A percentile compares a stretch with the other conserved stretches of the same genome.
phyloP scores from a whole-genome alignment of 1,139 yeast species.

The Candida gigantensis region DNA sequence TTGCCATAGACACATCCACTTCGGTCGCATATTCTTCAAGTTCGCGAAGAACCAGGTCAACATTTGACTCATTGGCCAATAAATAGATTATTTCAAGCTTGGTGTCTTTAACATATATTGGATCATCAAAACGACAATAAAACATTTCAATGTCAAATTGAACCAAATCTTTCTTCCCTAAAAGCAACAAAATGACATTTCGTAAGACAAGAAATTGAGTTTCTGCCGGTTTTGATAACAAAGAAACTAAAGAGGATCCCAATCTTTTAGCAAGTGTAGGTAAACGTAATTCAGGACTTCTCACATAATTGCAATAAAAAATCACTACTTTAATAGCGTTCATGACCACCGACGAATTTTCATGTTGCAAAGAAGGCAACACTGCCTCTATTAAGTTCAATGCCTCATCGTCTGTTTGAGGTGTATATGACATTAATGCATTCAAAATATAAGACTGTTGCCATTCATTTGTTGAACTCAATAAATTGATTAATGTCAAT shows the following conservation, averaged over 20 bases:
- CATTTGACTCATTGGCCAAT: slow-evolving; percentile 66
- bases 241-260: slow-evolving; percentile 70
- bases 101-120: slow-evolving; percentile 85
- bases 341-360: slow-evolving; percentile 78
- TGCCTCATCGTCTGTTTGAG: slow-evolving; percentile 68
- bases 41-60: slow-evolving; percentile 67
- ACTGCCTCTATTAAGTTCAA: slow-evolving; percentile 64
- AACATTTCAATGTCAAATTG: slow-evolving; percentile 72
- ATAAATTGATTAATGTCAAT: slow-evolving; percentile 46
- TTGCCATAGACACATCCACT: slow-evolving; percentile 79
- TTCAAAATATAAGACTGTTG: slow-evolving; percentile 70
- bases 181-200: slow-evolving; percentile 72
- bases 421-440: slow-evolving; percentile 69
- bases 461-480: slow-evolving; percentile 76
- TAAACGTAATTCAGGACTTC: slow-evolving; percentile 39
- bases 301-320: slow-evolving; percentile 71
- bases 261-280: slow-evolving; percentile 61
- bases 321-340: slow-evolving; percentile 73
- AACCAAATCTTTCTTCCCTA: slow-evolving; percentile 65
- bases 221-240: slow-evolving; percentile 79
- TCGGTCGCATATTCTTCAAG: slow-evolving; percentile 85
- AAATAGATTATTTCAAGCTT: slow-evolving; percentile 84
- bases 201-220: slow-evolving; percentile 80
- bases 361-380: slow-evolving; percentile 76
- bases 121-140: slow-evolving; percentile 82